These are phyloP conservation scores for Brassica nigra DNA, from an alignment of 345 rosid genomes.

Conservation along the genomic window DNA sequence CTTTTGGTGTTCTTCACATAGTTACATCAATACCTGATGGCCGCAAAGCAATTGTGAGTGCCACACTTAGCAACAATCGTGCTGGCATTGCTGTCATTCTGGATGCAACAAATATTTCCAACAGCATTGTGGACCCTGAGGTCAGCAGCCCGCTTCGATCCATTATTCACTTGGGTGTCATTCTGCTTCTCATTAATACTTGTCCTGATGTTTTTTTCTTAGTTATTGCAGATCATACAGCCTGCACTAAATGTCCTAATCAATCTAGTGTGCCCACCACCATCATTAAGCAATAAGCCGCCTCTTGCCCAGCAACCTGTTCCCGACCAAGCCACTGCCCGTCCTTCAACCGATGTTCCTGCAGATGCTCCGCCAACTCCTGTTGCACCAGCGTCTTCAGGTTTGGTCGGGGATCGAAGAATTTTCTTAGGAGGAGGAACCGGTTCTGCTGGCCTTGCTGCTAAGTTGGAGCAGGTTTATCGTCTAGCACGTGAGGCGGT, in stretches of 20 bases:
- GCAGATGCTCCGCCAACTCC: conserved; percentile 61
- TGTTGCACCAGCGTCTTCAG: conserved; percentile 57
- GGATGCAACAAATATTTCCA: conserved; percentile 85
- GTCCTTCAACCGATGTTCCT: conserved; percentile 48
- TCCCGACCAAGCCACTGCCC: conserved; percentile 49
- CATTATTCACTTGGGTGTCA: conserved; percentile 20
- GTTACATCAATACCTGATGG: conserved; percentile 79
- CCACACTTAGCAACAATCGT: conserved; percentile 86
- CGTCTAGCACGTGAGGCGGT: conserved; percentile 94
- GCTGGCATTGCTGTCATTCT: conserved; percentile 88
- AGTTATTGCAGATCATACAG: conserved; percentile 78
- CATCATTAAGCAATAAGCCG: conserved; percentile 90
- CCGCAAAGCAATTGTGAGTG: conserved; percentile 85
- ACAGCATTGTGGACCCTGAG: conserved; percentile 92
- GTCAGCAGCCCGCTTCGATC: conserved; percentile 43
- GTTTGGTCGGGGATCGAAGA: conserved; percentile 95
- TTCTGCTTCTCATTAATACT: conserved; percentile 28
- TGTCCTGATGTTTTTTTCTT: conserved; percentile 14
- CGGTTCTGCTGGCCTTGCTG: conserved; percentile 99
- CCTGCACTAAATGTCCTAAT: conserved; percentile 88
- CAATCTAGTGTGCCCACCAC: conserved; percentile 98
- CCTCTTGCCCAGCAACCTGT: conserved; percentile 42
- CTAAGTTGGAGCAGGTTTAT: conserved; percentile 95
- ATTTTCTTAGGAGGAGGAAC: conserved; percentile 95
- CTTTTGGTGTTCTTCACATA: conserved; percentile 93